Conservation (phyloP, 176 grass and related monocot species). For the Oryza glumipatula region DNA sequence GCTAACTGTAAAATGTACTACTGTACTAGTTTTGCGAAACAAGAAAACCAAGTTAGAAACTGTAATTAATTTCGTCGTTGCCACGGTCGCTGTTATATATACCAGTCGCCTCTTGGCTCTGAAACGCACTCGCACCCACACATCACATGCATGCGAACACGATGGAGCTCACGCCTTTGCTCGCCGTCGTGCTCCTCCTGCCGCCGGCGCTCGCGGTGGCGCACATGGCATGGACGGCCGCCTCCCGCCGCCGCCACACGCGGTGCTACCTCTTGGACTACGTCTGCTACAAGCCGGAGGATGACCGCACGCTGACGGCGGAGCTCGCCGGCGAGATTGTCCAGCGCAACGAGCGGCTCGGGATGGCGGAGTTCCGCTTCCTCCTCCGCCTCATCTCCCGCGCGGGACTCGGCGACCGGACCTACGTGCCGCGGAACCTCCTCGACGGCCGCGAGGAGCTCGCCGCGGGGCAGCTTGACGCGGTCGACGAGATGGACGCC, state of each 20-base stretch:
- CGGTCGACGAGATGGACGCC: conserved; percentile 12
- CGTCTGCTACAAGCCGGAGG: conserved; percentile 39
- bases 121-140: no score
- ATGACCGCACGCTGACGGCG: conserved; percentile 37
- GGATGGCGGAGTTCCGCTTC: conserved; percentile 35
- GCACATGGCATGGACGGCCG: neutral
- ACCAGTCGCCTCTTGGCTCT: no score
- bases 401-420: conserved; percentile 50
- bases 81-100: no score
- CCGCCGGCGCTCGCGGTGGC: neutral
- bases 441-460: conserved; percentile 42
- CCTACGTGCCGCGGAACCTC: conserved; percentile 37
- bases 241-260: neutral
- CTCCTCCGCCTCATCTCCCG: conserved; percentile 47
- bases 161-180: neutral
- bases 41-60: no score
- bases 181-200: neutral
- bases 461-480: conserved; percentile 10
- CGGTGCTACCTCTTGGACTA: conserved; percentile 26
- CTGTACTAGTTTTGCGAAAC: no score
- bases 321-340: conserved; percentile 3
- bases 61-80: no score
- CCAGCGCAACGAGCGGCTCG: conserved; percentile 33
- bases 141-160: neutral
- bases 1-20: no score